Evolutionary conservation across 2,329 filamentous ascomycete species (phyloP).

Genomic region (Ceratocystiopsis minuta): DNA sequence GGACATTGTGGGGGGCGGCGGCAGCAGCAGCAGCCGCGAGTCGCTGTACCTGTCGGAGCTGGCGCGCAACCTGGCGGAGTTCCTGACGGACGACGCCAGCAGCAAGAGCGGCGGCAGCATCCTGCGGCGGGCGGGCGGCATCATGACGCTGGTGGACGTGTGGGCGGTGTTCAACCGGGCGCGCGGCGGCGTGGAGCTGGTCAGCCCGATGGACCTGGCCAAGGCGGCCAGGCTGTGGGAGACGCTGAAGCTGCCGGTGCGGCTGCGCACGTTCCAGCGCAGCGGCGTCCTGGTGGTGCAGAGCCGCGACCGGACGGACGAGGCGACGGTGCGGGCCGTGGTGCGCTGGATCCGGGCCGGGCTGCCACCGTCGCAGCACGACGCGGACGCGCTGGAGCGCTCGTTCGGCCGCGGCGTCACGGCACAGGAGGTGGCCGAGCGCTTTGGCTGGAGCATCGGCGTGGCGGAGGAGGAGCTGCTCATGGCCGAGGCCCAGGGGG

Average conservation of each 20-base stretch:
- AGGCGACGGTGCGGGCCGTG: slow-evolving; percentile 65
- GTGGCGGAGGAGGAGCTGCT: slow-evolving; percentile 90
- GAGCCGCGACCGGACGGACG: slow-evolving; percentile 70
- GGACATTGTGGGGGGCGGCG: slow-evolving; percentile 59
- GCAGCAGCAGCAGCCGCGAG: slow-evolving; percentile 43
- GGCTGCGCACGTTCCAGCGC: slow-evolving; percentile 64
- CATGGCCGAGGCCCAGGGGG: slow-evolving; percentile 87
- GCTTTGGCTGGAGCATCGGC: slow-evolving; percentile 92
- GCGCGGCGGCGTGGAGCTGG: slow-evolving; percentile 80
- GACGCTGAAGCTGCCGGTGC: slow-evolving; percentile 66
- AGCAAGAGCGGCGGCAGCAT: slow-evolving; percentile 64
- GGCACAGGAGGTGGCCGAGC: slow-evolving; percentile 71
- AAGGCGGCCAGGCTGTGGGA: slow-evolving; percentile 83
- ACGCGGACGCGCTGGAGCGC: slow-evolving; percentile 57
- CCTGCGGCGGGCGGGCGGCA: slow-evolving; percentile 63
- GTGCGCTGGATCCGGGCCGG: slow-evolving; percentile 59
- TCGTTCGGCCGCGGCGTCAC: slow-evolving; percentile 72
- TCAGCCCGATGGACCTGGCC: slow-evolving; percentile 81
- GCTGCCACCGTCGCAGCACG: slow-evolving; percentile 26
- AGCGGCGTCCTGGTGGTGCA: slow-evolving; percentile 92
- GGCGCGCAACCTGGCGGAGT: slow-evolving; percentile 71
- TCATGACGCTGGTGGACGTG: slow-evolving; percentile 75
- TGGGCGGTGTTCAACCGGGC: slow-evolving; percentile 93
- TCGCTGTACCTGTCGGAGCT: slow-evolving; percentile 80
- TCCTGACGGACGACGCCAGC: slow-evolving; percentile 66